Conservation (phyloP, 2,329 filamentous ascomycete genomes). For the Diplodia scrobiculata region DNA sequence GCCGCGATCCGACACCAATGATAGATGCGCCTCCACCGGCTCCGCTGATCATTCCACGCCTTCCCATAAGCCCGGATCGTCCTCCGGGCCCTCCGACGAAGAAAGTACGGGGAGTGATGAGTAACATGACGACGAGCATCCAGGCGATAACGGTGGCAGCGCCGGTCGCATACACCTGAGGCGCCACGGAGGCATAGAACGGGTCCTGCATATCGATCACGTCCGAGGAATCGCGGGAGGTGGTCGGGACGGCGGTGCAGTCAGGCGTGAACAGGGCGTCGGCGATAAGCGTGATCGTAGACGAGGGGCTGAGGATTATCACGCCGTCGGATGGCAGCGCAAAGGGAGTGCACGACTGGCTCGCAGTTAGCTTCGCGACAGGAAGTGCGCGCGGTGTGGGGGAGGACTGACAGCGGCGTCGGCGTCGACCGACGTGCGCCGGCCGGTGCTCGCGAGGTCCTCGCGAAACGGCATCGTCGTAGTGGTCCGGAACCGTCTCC, state of each 20-base stretch:
- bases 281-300: slow-evolving; percentile 61
- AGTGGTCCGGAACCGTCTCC: slow-evolving; percentile 20
- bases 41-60: slow-evolving; percentile 81
- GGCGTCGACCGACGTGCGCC: slow-evolving; percentile 21
- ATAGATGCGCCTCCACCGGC: slow-evolving; percentile 64
- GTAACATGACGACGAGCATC: slow-evolving; percentile 87
- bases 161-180: slow-evolving; percentile 89
- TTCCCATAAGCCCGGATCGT: slow-evolving; percentile 72
- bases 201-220: slow-evolving; percentile 70
- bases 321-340: slow-evolving; percentile 62
- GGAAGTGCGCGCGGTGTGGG: not conserved
- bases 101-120: slow-evolving; percentile 93
- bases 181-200: slow-evolving; percentile 91
- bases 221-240: slow-evolving; percentile 46
- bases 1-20: slow-evolving; percentile 84
- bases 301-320: slow-evolving; percentile 56
- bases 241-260: slow-evolving; percentile 46
- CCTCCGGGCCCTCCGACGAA: slow-evolving; percentile 72
- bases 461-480: slow-evolving; percentile 28
- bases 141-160: slow-evolving; percentile 89
- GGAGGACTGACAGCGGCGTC: slow-evolving; percentile 24
- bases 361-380: slow-evolving; percentile 15
- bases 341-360: slow-evolving; percentile 63
- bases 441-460: slow-evolving; percentile 26
- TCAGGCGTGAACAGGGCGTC: slow-evolving; percentile 62